These are phyloP conservation scores for Cladophialophora bantiana DNA, from an alignment of 2,329 filamentous ascomycete genomes.

Conservation along the genomic window DNA sequence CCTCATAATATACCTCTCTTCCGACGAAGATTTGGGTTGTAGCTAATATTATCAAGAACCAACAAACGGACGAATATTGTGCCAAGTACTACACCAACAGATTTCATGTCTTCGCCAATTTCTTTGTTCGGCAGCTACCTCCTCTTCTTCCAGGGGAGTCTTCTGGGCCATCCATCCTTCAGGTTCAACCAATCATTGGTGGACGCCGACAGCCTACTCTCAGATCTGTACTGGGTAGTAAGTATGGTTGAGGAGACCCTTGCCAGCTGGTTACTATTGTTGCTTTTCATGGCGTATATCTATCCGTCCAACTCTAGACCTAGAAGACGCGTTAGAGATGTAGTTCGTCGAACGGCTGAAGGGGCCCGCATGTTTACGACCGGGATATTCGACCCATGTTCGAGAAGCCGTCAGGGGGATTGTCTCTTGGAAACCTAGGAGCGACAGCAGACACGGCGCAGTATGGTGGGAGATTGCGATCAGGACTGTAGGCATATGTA, in stretches of 20 bases:
- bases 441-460: too few relatives aligned
- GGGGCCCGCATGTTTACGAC: neutral
- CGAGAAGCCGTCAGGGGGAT: neutral
- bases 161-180: neutral
- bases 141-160: neutral
- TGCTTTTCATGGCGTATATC: constrained; percentile 8
- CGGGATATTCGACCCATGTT: constrained; percentile 2
- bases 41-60: neutral
- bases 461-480: neutral
- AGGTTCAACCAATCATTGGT: neutral
- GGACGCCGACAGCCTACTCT: constrained; percentile 3
- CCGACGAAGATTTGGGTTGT: neutral
- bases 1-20: neutral
- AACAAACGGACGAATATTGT: neutral
- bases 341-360: constrained; percentile 5
- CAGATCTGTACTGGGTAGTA: constrained; percentile 1
- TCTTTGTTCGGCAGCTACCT: constrained; percentile 13
- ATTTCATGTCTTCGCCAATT: neutral
- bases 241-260: neutral
- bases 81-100: neutral
- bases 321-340: constrained; percentile 9
- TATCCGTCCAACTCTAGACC: constrained; percentile 2
- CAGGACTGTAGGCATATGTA: neutral
- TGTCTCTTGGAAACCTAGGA: too few relatives aligned
- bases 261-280: neutral